Base-by-base conservation (phyloP, 1,284 basidiomycete species). In the Ustanciosporium gigantosporum region DNA sequence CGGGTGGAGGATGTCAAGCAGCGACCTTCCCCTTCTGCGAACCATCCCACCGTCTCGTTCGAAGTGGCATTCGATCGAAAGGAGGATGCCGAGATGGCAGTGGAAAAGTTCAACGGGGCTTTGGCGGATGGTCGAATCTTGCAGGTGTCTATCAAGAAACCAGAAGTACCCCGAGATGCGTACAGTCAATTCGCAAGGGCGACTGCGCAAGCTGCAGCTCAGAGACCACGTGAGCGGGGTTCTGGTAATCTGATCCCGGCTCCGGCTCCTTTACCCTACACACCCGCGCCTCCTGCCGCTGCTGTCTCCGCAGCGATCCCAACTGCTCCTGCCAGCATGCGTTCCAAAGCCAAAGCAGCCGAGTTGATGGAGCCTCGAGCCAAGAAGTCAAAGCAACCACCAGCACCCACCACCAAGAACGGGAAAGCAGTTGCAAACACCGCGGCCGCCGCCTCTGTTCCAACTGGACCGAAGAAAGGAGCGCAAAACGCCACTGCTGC, bases 71-170 rank as follows among this genome's bases (percentile, higher is more conserved):
- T 75, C 35, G 66, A 65, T 23, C 39, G 43, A 17, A 41, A 58
- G 9, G 45, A 49, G 13, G 67, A 68, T 25, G 74, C 73, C 3
- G 32, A 59, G 21, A 43, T 38, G 27, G 68, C 74, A n/a, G 60
- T 66, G 35, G 46, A 53, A 14, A 72, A 73, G 51, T 70, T 72
- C 42, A 57, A 76, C 43, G 69, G 71, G 15, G 70, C 70, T 23
- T 55, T 75, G 4, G 73, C 74, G 9, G 74, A 76, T 36, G 74
- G 74, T 3, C 68, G 73, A 38, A 59, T 73, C 20, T 41, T 76
- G 22, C 53, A 61, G 21, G 74, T 76, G 17, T 38, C 60, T 16
- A 47, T 65, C 61, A 59, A 59, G 50, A 65, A 59, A 45, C 44
- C 61, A 17, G 61, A 65, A 0, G 27, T 40, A 5, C 46, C 61